These are phyloP conservation scores for Kockovaella imperatae DNA, from an alignment of 768 basidiomycete species.

Conservation along the genomic window DNA sequence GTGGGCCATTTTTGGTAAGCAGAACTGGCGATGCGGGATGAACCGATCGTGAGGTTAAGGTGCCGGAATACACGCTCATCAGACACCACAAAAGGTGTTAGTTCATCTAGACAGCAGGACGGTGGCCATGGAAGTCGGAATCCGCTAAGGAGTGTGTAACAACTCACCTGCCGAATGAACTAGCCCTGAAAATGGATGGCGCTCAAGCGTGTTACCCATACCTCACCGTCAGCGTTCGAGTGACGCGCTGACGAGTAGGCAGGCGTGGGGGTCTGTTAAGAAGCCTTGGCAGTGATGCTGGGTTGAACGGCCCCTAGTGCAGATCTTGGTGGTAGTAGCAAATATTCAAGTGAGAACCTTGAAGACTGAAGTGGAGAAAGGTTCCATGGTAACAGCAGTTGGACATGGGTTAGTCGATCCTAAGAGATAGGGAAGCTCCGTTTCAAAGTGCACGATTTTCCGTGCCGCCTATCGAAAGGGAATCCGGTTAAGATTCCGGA, in stretches of 20 bases:
- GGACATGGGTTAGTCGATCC: conserved; percentile 79
- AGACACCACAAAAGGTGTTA: conserved; percentile 79
- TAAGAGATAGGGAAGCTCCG: conserved; percentile 69
- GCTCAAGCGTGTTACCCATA: conserved; percentile 80
- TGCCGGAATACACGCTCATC: conserved; percentile 63
- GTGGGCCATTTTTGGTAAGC: conserved; percentile 68
- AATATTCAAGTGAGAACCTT: conserved; percentile 80
- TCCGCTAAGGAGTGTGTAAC: conserved; percentile 80
- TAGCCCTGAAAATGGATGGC: conserved; percentile 87
- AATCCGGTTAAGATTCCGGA: conserved; percentile 71
- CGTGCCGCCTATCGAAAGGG: conserved; percentile 65
- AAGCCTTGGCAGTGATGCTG: conserved; percentile 68
- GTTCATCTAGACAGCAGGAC: conserved; percentile 82
- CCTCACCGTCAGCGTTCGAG: conserved; percentile 63
- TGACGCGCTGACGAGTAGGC: conserved; percentile 56
- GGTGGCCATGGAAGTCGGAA: conserved; percentile 81
- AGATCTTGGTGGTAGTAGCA: conserved; percentile 85
- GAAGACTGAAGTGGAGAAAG: conserved; percentile 84
- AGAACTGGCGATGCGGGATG: conserved; percentile 66
- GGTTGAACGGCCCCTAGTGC: conserved; percentile 71
- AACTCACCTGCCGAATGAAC: conserved; percentile 85
- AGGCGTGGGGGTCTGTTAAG: conserved; percentile 65
- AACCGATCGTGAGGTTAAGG: conserved; percentile 64
- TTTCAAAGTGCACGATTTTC: conserved; percentile 61
- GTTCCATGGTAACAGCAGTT: conserved; percentile 81